Conservation (phyloP, 441 rosid species). For the Breynia disticha region DNA sequence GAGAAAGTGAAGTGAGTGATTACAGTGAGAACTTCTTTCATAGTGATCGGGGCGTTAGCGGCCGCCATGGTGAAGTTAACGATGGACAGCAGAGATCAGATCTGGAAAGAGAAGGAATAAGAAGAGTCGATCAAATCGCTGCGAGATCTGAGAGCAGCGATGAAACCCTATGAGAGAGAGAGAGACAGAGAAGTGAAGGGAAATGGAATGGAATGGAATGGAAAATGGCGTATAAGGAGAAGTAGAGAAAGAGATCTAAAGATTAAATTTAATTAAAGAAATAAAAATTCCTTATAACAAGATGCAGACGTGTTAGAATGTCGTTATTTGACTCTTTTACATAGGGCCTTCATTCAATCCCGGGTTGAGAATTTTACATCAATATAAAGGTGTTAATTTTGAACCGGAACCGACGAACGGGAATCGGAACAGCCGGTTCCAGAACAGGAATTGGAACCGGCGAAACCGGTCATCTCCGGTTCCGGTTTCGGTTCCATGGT, state of each 20-base stretch:
- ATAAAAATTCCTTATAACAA: too few relatives aligned
- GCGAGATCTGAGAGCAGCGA: constrained; percentile 54
- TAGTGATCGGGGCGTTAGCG: constrained; percentile 55
- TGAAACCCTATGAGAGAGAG: constrained; percentile 14
- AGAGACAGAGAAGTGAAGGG: background rate
- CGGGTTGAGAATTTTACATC: too few relatives aligned
- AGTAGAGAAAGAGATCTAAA: too few relatives aligned
- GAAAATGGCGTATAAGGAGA: constrained; percentile 1
- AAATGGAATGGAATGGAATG: constrained; percentile 14
- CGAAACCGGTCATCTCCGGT: too few relatives aligned
- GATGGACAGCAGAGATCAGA: constrained; percentile 34
- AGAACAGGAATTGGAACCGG: too few relatives aligned
- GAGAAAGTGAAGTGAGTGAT: constrained; percentile 3
- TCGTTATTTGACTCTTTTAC: too few relatives aligned
- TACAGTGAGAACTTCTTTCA: constrained; percentile 50
- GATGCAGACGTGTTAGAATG: too few relatives aligned
- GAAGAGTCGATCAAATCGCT: constrained; percentile 27
- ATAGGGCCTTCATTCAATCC: too few relatives aligned
- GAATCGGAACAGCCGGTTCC: too few relatives aligned
- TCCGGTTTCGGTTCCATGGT: too few relatives aligned
- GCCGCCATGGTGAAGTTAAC: constrained; percentile 42
- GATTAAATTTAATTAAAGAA: too few relatives aligned
- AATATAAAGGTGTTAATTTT: background rate
- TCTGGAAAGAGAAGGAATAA: constrained; percentile 34
- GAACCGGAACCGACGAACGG: too few relatives aligned